Percentiles rank a stretch among this genome's conserved stretches.
phyloP scores from a whole-genome alignment of 306 rosid species.

The Begonia peltatifolia region DNA sequence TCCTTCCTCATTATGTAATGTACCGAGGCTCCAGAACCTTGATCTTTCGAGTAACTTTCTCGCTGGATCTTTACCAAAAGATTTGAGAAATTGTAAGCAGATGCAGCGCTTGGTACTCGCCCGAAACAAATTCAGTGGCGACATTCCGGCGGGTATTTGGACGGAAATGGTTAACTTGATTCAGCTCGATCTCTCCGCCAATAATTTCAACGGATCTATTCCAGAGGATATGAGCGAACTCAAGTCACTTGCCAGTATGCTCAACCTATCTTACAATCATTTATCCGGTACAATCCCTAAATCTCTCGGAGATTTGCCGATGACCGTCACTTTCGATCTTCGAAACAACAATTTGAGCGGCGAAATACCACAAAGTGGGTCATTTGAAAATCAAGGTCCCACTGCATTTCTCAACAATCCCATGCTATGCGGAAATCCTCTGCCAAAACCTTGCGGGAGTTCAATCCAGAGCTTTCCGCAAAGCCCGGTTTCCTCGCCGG shows the following conservation, averaged over 20 bases:
- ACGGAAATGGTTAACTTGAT: conserved; percentile 27
- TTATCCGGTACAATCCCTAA: conserved; percentile 56
- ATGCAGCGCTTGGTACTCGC: conserved; percentile 62
- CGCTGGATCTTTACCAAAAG: conserved; percentile 35
- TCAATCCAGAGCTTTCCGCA: conserved; percentile 26
- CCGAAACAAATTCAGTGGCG: conserved; percentile 46
- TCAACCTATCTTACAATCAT: conserved; percentile 79
- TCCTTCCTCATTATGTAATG: conserved; percentile 50
- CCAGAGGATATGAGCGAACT: conserved; percentile 50
- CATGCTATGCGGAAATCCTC: conserved; percentile 68
- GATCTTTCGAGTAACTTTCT: conserved; percentile 81
- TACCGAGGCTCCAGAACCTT: conserved; percentile 68
- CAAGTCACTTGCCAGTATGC: conserved; percentile 61
- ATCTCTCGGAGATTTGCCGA: conserved; percentile 61
- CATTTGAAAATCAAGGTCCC: conserved; percentile 86
- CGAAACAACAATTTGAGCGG: conserved; percentile 66
- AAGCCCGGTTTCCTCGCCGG: conserved; percentile 21
- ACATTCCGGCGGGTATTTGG: conserved; percentile 56
- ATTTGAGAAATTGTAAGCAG: conserved; percentile 40
- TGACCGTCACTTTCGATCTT: conserved; percentile 68
- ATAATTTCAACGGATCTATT: conserved; percentile 45
- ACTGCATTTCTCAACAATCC: conserved; percentile 84
- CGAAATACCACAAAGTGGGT: conserved; percentile 85
- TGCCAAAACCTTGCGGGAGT: conserved; percentile 47
- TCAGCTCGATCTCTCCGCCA: conserved; percentile 68